A percentile compares a stretch with the other conserved stretches of the same genome.
Conservation (phyloP, 495 filamentous ascomycete genomes). For the Neurospora sp. region DNA sequence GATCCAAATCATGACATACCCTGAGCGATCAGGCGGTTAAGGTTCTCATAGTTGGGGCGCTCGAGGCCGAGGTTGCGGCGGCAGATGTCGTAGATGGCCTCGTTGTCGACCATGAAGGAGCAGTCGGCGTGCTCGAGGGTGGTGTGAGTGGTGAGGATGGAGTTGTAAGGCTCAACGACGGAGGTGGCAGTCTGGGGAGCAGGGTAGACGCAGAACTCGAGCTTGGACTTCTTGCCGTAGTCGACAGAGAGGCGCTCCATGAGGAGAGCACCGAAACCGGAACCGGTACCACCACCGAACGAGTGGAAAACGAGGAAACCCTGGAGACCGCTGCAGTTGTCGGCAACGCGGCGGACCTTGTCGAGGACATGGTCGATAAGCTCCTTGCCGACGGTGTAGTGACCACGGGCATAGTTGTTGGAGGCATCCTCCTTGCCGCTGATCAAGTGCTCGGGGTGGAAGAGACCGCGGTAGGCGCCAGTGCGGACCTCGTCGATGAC, state of each 20-base stretch:
- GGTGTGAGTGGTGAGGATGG: conserved; percentile 96
- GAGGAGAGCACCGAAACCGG: conserved; percentile 92
- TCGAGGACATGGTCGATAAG: conserved; percentile 95
- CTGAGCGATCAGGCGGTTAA: conserved; percentile 97
- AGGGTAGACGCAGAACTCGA: conserved; percentile 98
- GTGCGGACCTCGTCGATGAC: conserved; percentile 99
- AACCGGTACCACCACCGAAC: conserved; percentile 97
- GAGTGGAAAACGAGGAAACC: conserved; percentile 99
- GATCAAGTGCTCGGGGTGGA: conserved; percentile 99
- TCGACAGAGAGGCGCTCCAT: conserved; percentile 97
- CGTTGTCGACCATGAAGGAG: conserved; percentile 99
- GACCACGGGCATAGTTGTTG: conserved; percentile 98
- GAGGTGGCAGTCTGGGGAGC: conserved; percentile 93
- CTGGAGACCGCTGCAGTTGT: conserved; percentile 95
- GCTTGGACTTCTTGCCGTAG: conserved; percentile 99
- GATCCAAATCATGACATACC: conserved; percentile 35
- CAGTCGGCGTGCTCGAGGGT: conserved; percentile 99
- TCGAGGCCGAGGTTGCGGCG: conserved; percentile 92
- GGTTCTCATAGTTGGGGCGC: conserved; percentile 93
- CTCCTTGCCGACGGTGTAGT: conserved; percentile 99
- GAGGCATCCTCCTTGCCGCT: conserved; percentile 99
- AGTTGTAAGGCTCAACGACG: conserved; percentile 99
- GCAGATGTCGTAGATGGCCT: conserved; percentile 99
- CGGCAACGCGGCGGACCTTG: conserved; percentile 89
- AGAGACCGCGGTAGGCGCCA: conserved; percentile 87